Conservation (phyloP, 352 stramenopile species). For the Pythium coloratum region DNA sequence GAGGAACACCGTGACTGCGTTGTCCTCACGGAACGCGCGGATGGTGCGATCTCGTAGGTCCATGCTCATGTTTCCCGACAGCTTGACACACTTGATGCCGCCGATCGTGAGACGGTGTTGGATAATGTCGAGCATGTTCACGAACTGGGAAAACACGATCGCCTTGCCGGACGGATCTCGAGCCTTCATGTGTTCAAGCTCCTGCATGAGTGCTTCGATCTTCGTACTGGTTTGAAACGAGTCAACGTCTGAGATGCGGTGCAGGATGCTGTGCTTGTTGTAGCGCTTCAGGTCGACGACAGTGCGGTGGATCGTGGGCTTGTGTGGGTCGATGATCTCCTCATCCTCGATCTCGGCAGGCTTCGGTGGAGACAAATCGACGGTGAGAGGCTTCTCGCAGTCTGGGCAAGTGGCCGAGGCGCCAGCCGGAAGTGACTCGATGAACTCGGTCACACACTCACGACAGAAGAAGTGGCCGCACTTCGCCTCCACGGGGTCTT, state of each 20-base stretch:
- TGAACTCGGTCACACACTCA: conserved; percentile 79
- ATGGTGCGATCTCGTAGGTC: conserved; percentile 79
- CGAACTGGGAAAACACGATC: conserved; percentile 99
- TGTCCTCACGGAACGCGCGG: conserved; percentile 87
- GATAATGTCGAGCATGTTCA: conserved; percentile 99
- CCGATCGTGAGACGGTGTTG: conserved; percentile 93
- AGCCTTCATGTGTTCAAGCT: conserved; percentile 93
- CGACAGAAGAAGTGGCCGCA: conserved; percentile 93
- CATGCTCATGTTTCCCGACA: conserved; percentile 92
- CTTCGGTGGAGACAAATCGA: conserved; percentile 64
- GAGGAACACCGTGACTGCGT: conserved; percentile 93
- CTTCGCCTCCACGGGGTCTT: conserved; percentile 88
- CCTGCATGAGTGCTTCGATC: conserved; percentile 97
- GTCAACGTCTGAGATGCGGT: conserved; percentile 57
- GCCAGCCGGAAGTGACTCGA: conserved; percentile 66
- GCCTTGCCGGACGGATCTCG: conserved; percentile 95
- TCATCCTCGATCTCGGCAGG: conserved; percentile 24
- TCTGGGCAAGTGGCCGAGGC: conserved; percentile 65
- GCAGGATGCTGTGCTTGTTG: conserved; percentile 72
- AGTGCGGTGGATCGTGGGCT: conserved; percentile 26
- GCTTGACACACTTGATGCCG: conserved; percentile 88
- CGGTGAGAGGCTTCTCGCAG: conserved; percentile 84
- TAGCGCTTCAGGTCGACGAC: conserved; percentile 60
- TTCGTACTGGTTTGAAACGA: conserved; percentile 94
- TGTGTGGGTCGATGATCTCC: conserved; percentile 20